Percentiles rank a stretch among this genome's conserved stretches.
These are phyloP conservation scores for Mycena belliarum DNA, from an alignment of 768 basidiomycete genomes.

Conservation along the genomic window DNA sequence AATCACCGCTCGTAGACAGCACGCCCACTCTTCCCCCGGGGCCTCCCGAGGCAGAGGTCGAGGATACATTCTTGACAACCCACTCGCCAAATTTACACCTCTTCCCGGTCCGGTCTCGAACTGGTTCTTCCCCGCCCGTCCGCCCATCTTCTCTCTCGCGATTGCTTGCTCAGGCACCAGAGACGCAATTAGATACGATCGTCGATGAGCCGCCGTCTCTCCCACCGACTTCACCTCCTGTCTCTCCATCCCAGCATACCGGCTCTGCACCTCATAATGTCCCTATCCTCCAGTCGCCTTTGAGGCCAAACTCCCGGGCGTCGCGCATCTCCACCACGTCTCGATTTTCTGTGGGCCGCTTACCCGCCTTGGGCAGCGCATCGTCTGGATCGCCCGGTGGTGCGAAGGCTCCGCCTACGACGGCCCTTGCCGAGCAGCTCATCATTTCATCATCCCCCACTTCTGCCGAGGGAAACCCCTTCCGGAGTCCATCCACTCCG, in stretches of 20 bases:
- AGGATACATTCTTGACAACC: conserved; percentile 67
- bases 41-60: conserved; percentile 70
- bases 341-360: conserved; percentile 62
- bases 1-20: conserved; percentile 34
- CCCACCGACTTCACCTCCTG: conserved; percentile 38
- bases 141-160: conserved; percentile 82
- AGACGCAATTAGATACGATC: conserved; percentile 32
- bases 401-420: conserved; percentile 67
- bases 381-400: conserved; percentile 40
- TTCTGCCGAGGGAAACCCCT: conserved; percentile 40
- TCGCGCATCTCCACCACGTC: conserved; percentile 72
- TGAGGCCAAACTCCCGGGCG: conserved; percentile 73
- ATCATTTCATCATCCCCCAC: conserved; percentile 46
- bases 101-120: conserved; percentile 62
- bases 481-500: conserved; percentile 45
- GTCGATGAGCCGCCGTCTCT: conserved; percentile 35
- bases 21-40: conserved; percentile 49
- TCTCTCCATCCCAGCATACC: conserved; percentile 36
- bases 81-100: conserved; percentile 68
- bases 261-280: conserved; percentile 39
- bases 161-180: conserved; percentile 69
- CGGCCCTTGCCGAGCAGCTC: conserved; percentile 60
- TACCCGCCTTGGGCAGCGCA: conserved; percentile 57
- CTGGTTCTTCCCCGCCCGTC: conserved; percentile 67
- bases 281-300: conserved; percentile 49